Evolutionary conservation across 495 filamentous ascomycete species (phyloP).

Genomic region (Apodospora peruviana): DNA sequence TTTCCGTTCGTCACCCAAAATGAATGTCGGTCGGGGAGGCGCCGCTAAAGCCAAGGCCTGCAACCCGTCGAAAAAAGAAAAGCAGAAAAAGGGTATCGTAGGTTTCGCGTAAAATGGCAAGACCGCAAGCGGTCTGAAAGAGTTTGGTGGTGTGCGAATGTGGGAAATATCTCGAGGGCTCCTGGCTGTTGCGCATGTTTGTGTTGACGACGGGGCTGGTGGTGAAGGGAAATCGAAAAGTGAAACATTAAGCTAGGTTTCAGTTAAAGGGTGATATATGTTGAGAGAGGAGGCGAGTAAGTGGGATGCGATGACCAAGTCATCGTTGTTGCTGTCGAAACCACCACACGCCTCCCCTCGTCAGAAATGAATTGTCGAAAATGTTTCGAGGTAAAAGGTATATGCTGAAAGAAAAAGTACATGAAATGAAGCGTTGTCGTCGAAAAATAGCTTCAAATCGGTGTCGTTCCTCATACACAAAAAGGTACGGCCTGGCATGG

Average conservation of each 20-base stretch:
- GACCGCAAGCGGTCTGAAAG: background rate
- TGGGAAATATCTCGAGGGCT: background rate
- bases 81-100: slow-evolving; percentile 1
- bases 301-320: too few relatives aligned
- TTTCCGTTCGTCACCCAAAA: background rate
- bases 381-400: too few relatives aligned
- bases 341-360: background rate
- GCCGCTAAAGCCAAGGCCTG: background rate
- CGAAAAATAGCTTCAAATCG: too few relatives aligned
- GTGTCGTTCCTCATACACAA: too few relatives aligned
- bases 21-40: background rate
- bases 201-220: background rate
- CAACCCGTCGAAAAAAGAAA: background rate
- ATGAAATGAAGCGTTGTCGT: too few relatives aligned
- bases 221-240: background rate
- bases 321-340: too few relatives aligned
- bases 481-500: too few relatives aligned
- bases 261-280: background rate
- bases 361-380: background rate
- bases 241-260: background rate
- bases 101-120: background rate
- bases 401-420: too few relatives aligned
- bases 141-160: background rate
- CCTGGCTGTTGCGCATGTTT: background rate
- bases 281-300: too few relatives aligned